A percentile compares a stretch with the other conserved stretches of the same genome.
Conservation (phyloP, 768 basidiomycete genomes). For the Austroboletus festivus region DNA sequence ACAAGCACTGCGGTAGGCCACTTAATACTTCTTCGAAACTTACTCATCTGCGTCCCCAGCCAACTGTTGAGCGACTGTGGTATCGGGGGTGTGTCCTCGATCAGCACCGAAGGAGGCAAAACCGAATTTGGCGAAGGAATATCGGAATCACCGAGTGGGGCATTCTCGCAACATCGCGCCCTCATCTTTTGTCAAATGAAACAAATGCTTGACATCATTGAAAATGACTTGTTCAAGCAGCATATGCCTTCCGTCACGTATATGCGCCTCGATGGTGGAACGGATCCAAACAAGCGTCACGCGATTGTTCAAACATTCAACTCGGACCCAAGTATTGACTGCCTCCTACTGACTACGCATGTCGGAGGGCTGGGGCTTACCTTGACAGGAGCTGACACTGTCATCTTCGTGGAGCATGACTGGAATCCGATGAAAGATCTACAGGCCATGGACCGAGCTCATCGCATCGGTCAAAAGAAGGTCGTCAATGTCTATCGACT, state of each 20-base stretch:
- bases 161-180: slow-evolving; percentile 94
- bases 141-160: slow-evolving; percentile 42
- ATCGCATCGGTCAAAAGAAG: slow-evolving; percentile 97
- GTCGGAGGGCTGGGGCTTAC: slow-evolving; percentile 96
- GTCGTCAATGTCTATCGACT: slow-evolving; percentile 98
- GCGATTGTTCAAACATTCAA: slow-evolving; percentile 98
- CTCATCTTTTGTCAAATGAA: slow-evolving; percentile 99
- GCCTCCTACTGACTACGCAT: slow-evolving; percentile 90
- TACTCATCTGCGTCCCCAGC: slow-evolving; percentile 39
- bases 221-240: slow-evolving; percentile 84
- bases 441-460: slow-evolving; percentile 98
- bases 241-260: slow-evolving; percentile 96
- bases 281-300: slow-evolving; percentile 91
- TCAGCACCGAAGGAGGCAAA: slow-evolving; percentile 55
- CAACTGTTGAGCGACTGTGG: slow-evolving; percentile 95
- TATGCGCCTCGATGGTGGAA: slow-evolving; percentile 95
- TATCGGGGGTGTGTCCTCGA: slow-evolving; percentile 58
- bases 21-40: background rate
- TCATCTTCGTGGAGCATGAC: slow-evolving; percentile 99
- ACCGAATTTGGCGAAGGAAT: slow-evolving; percentile 64
- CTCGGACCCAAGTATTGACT: slow-evolving; percentile 95
- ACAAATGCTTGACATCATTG: slow-evolving; percentile 97
- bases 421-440: slow-evolving; percentile 99
- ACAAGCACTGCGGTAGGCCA: slow-evolving; percentile 77
- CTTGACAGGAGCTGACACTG: slow-evolving; percentile 96